A percentile compares a stretch with the other conserved stretches of the same genome.
These are phyloP conservation scores for Macrophomina phaseolina DNA, from an alignment of 2,329 filamentous ascomycete species.

Conservation along the genomic window DNA sequence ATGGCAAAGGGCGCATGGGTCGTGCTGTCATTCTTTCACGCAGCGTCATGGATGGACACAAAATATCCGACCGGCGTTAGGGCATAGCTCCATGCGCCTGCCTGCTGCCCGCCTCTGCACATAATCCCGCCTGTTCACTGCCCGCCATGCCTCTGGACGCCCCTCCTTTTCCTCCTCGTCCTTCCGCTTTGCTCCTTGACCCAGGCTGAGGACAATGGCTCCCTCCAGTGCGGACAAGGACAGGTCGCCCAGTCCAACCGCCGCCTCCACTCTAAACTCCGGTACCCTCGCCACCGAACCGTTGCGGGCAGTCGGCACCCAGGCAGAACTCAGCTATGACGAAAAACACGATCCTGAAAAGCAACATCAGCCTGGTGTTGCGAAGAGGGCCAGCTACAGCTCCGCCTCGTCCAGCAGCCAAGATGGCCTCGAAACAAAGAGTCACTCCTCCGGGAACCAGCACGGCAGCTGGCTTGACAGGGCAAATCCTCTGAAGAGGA, in stretches of 20 bases:
- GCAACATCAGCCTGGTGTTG: slow-evolving; percentile 22
- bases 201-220: slow-evolving; percentile 29
- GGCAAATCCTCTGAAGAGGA: slow-evolving; percentile 55
- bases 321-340: slow-evolving; percentile 41
- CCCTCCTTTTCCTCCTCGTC: slow-evolving; percentile 2
- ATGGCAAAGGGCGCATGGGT: neutral
- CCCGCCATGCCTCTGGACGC: neutral
- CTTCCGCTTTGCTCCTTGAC: neutral
- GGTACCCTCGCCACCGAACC: slow-evolving; percentile 49
- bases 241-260: slow-evolving; percentile 38
- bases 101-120: neutral
- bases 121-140: slow-evolving; percentile 9
- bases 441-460: neutral
- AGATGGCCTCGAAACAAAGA: slow-evolving; percentile 34
- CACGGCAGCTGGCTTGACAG: slow-evolving; percentile 62
- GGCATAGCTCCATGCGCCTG: slow-evolving; percentile 15
- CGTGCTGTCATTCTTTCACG: neutral
- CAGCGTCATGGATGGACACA: slow-evolving; percentile 8
- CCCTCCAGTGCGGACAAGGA: slow-evolving; percentile 44
- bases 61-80: slow-evolving; percentile 16
- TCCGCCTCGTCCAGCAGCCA: slow-evolving; percentile 37
- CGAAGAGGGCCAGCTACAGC: slow-evolving; percentile 34
- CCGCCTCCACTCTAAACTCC: slow-evolving; percentile 39
- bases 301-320: slow-evolving; percentile 41
- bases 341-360: slow-evolving; percentile 21